Evolutionary conservation across 768 basidiomycete species (phyloP), one percentile per base, ranked within the genome.

Genomic region (Boletus vermiculosoides): DNA sequence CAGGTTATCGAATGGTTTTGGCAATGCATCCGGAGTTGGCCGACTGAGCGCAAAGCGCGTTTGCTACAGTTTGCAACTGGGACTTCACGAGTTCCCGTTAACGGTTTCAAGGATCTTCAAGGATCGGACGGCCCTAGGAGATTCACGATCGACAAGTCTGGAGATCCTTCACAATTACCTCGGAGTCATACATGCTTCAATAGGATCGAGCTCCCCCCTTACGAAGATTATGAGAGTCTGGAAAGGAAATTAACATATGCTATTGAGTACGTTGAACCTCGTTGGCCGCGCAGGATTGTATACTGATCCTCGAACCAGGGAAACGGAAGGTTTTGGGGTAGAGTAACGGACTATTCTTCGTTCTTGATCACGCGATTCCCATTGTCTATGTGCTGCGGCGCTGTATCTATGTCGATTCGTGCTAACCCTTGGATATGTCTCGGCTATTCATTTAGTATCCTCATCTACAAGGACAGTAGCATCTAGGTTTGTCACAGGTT

Each of bases 181-280:
- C 84, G 94, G 68, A 89, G 87, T 63, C 94, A 96, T 71, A 97
- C 94, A 2, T 97, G 94, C 74, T 96, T 97, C 80, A 96, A 96
- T 69, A 77, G 88, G 48, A 76, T 92, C 49, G 94, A 97, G 68
- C 73, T 97, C 23, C 94, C 94, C 0, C 89, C 92, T 16, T 97
- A 97, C 70, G 83, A 90, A 63, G 88, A 91, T 68, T 92, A 90
- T 66, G 87, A 91, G 71, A 89, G 84, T 64, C 72, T 96, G 57
- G 93, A 96, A 72, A 85, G 85, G 69, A 94, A 94, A 73, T 70
- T 97, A 49, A 82, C 86, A 41, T 88, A 86, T 68, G 91, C 91
- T 20, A 89, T 93, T 39, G 91, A 93, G 86, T 90, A 63, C 55
- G 88, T 79, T 25, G 40, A 4, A 54, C 48, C 33, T 54, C 25